Conservation (phyloP, 345 rosid species). For the Sisymbrium altissimum region DNA sequence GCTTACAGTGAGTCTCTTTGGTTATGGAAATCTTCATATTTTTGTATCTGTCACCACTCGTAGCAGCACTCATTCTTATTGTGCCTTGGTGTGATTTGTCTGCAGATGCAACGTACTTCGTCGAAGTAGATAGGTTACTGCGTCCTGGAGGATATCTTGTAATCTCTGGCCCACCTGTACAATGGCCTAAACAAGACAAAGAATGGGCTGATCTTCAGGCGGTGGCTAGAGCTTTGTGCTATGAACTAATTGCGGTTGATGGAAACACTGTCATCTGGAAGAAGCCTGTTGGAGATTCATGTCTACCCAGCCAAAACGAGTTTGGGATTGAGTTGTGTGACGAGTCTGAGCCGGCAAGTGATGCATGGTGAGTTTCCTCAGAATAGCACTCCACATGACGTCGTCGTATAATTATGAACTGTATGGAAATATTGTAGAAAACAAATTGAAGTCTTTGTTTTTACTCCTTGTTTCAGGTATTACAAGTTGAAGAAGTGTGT, state of each 20-base stretch:
- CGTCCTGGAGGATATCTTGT: constrained; percentile 94
- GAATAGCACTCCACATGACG: neutral
- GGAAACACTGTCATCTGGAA: constrained; percentile 97
- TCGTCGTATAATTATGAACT: neutral
- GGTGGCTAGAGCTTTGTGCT: constrained; percentile 84
- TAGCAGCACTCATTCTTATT: constrained; percentile 17
- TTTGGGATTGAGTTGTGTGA: constrained; percentile 72
- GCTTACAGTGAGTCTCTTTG: constrained; percentile 78
- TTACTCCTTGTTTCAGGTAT: constrained; percentile 54
- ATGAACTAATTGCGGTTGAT: constrained; percentile 84
- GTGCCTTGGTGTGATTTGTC: constrained; percentile 24
- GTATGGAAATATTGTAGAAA: neutral
- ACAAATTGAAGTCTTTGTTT: neutral
- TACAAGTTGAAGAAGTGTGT: constrained; percentile 70
- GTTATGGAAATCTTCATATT: neutral
- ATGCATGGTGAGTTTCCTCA: constrained; percentile 64
- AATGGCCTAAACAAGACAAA: constrained; percentile 96
- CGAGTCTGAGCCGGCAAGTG: constrained; percentile 59
- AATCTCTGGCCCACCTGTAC: constrained; percentile 98
- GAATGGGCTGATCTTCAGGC: constrained; percentile 99
- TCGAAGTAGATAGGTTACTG: constrained; percentile 87
- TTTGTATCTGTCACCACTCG: neutral
- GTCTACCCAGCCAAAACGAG: constrained; percentile 69
- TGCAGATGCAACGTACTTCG: constrained; percentile 89
- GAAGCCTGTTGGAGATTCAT: constrained; percentile 72